Conservation (phyloP, 1,284 basidiomycete genomes). For the Neonothopanus nambi region DNA sequence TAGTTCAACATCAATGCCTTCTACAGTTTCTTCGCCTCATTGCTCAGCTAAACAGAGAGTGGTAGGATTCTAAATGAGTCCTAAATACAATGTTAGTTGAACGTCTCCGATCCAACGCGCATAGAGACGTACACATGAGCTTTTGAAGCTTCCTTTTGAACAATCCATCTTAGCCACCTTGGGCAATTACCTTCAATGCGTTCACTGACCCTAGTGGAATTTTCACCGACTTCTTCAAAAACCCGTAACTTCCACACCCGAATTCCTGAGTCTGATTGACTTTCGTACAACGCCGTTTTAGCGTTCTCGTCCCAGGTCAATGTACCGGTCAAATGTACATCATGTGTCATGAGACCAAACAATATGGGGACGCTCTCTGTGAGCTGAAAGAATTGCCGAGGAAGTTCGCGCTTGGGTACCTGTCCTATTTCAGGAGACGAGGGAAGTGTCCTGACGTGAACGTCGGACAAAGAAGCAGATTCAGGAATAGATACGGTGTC, state of each 20-base stretch:
- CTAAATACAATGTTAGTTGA: slow-evolving; percentile 13
- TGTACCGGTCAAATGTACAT: slow-evolving; percentile 30
- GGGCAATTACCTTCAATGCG: slow-evolving; percentile 33
- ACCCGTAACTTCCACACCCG: slow-evolving; percentile 33
- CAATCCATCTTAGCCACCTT: slow-evolving; percentile 25
- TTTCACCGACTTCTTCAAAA: slow-evolving; percentile 27
- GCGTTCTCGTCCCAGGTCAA: slow-evolving; percentile 34
- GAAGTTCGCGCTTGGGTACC: slow-evolving; percentile 13
- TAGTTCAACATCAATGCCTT: no score
- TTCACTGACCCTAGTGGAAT: slow-evolving; percentile 32
- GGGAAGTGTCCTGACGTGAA: slow-evolving; percentile 18
- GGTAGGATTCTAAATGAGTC: slow-evolving; percentile 31
- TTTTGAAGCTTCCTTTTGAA: slow-evolving; percentile 27
- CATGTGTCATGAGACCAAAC: slow-evolving; percentile 28
- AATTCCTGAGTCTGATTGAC: slow-evolving; percentile 24
- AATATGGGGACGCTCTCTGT: slow-evolving; percentile 33
- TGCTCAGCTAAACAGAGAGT: slow-evolving; percentile 26
- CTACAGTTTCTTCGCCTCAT: no score
- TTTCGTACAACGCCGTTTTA: slow-evolving; percentile 32
- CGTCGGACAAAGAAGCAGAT: slow-evolving; percentile 18
- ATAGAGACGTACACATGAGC: slow-evolving; percentile 28
- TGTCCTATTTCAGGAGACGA: background rate
- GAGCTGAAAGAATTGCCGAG: slow-evolving; percentile 32
- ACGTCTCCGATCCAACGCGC: background rate
- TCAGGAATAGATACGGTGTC: slow-evolving; percentile 26